Evolutionary conservation across 140 eudicot species (phyloP).

Genomic region (Stevia rebaudiana): DNA sequence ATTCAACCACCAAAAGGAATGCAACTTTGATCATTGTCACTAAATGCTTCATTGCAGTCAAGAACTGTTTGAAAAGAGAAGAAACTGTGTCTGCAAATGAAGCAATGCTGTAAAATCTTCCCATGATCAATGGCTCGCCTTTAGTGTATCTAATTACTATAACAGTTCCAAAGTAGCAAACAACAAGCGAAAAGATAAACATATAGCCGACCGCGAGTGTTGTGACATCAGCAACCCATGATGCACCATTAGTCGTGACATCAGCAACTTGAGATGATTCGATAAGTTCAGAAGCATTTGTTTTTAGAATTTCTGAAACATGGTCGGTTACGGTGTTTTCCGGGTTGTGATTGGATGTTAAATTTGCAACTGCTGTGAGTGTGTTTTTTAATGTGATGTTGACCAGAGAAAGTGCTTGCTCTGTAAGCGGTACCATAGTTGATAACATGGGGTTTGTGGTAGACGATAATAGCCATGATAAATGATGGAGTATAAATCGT

Average conservation of each 20-base stretch:
- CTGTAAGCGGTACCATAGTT: conserved; percentile 71
- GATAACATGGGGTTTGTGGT: conserved; percentile 61
- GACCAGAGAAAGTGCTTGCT: conserved; percentile 67
- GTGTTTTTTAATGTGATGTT: conserved; percentile 65
- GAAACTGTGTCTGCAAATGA: conserved; percentile 73
- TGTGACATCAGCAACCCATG: conserved; percentile 78
- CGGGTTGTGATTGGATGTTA: conserved; percentile 50
- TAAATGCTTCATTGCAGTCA: conserved; percentile 79
- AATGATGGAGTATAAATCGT: conserved; percentile 53
- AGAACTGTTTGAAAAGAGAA: conserved; percentile 75
- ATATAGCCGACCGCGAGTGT: conserved; percentile 87
- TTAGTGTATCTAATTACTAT: conserved; percentile 61
- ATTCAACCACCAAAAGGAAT: conserved; percentile 81
- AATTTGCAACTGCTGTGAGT: conserved; percentile 48
- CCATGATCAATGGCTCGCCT: conserved; percentile 87
- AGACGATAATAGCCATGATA: conserved; percentile 63
- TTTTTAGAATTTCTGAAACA: conserved; percentile 41
- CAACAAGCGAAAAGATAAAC: conserved; percentile 54
- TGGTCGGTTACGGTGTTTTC: conserved; percentile 38
- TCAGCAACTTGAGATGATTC: conserved; percentile 39
- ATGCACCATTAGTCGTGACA: conserved; percentile 51
- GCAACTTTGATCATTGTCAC: conserved; percentile 97
- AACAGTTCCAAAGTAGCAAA: conserved; percentile 65
- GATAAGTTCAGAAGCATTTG: conserved; percentile 45
- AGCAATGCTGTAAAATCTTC: conserved; percentile 83